Conservation (phyloP, 495 filamentous ascomycete species). For the Staphylotrichum tortipilum region DNA sequence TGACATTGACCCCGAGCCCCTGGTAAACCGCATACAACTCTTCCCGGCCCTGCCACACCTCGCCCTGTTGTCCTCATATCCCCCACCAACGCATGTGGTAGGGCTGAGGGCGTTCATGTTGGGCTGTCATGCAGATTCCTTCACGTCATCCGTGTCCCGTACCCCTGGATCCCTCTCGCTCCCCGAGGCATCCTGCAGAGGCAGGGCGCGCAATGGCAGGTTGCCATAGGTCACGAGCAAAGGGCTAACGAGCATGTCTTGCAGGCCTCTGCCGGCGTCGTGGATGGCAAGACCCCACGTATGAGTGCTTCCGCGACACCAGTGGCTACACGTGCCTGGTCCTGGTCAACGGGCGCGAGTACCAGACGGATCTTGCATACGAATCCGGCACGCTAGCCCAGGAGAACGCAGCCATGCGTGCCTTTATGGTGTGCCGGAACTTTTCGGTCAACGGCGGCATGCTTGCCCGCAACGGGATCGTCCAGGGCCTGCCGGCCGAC, state of each 20-base stretch:
- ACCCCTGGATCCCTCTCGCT: constrained; percentile 11
- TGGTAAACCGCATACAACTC: constrained; percentile 16
- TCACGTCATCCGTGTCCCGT: constrained; percentile 28
- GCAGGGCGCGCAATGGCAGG: constrained; percentile 19
- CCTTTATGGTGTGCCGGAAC: constrained; percentile 96
- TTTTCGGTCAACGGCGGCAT: constrained; percentile 98
- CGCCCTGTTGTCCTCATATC: constrained; percentile 12
- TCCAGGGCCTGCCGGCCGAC: constrained; percentile 75
- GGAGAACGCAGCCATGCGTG: constrained; percentile 92
- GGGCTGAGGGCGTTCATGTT: constrained; percentile 33
- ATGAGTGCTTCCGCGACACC: constrained; percentile 65
- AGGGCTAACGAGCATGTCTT: constrained; percentile 36
- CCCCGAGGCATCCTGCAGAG: background rate
- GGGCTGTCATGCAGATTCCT: constrained; percentile 40
- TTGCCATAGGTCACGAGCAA: constrained; percentile 24
- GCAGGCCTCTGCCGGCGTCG: constrained; percentile 93
- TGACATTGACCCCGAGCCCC: constrained; percentile 19
- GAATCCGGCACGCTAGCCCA: constrained; percentile 73
- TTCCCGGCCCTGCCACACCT: constrained; percentile 9
- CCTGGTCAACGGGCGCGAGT: constrained; percentile 92
- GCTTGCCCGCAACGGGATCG: constrained; percentile 68
- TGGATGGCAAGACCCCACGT: constrained; percentile 87
- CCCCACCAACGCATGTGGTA: constrained; percentile 13
- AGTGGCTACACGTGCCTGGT: constrained; percentile 84
- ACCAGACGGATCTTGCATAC: constrained; percentile 82